Evolutionary conservation across 768 basidiomycete genomes (phyloP), one percentile per base, ranked within the genome.

Genomic region (Rhodotorula toruloides): DNA sequence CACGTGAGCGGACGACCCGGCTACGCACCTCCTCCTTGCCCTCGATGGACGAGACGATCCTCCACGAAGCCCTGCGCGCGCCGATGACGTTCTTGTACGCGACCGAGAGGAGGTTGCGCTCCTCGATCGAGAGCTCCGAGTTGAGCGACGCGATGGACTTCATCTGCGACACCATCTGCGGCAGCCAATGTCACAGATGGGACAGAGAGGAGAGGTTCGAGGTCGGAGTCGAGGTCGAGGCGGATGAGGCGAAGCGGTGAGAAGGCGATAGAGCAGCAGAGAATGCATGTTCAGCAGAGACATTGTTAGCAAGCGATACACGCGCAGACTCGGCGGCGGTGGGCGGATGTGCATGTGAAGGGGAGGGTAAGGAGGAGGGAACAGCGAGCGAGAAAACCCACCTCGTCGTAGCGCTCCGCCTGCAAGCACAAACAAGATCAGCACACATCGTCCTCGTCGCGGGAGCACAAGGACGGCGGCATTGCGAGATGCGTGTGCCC

Each of bases 91-190:
- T 98, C 88, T 98, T 97, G 84, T 96, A 98, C 25, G 93, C 93
- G 65, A 97, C 93, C 17, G 91, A 96, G 63, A 98, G 85, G 60
- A 98, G 86, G 79, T 97, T 98, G 69, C 93, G 91, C 81, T 98
- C 93, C 81, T 98, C 93, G 50, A 97, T 91, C 67, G 92, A 94
- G 77, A 97, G 88, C 77, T 98, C 93, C 80, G 93, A 89, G 84
- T 94, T 91, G 66, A 91, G 92, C 39, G 63, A 65, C 22, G 93
- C 93, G 73, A 97, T 93, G 70, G 86, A 86, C 86, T 97, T 97
- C 93, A 98, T 98, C 85, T 93, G 94, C 81, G 91, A 90, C 74
- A 96, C 93, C 93, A 96, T 96, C 81, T 96, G 90, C n/a, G 16
- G 34, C 12, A n/a, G 65, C 13, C 29, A 36, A 27, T 31, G 39